Conservation (phyloP, 1,284 basidiomycete genomes). For the Ganoderma lingzhi region DNA sequence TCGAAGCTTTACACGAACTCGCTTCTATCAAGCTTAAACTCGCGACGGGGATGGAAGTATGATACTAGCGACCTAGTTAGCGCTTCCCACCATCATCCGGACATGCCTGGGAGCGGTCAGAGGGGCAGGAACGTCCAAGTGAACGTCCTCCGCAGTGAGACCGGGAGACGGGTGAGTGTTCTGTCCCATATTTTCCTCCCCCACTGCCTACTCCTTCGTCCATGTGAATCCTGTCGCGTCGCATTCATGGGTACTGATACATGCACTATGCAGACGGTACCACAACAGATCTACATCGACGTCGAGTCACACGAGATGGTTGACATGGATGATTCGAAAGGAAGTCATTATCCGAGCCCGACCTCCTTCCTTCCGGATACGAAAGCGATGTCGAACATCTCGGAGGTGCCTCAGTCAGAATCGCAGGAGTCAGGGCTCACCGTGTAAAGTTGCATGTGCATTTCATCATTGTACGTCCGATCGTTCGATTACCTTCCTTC, state of each 20-base stretch:
- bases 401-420: not conserved
- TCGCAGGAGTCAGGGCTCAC: not conserved
- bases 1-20: conserved; percentile 43
- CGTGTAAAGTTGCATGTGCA: not conserved
- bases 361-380: conserved; percentile 9
- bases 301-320: conserved; percentile 42
- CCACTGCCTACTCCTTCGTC: no score
- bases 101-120: not conserved
- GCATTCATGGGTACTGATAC: not conserved
- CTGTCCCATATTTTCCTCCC: not conserved
- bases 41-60: conserved; percentile 39
- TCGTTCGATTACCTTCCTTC: not conserved
- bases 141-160: conserved; percentile 8
- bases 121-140: conserved; percentile 6
- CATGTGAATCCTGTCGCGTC: not conserved
- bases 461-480: not conserved
- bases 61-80: conserved; percentile 21
- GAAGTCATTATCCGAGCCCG: not conserved
- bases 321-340: conserved; percentile 28
- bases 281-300: conserved; percentile 41
- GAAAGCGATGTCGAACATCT: not conserved
- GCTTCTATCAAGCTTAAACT: conserved; percentile 42
- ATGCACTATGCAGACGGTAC: not conserved
- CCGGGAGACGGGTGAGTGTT: conserved; percentile 3
- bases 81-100: not conserved